Conservation (phyloP, 768 basidiomycete species). For the Calocera cornea region DNA sequence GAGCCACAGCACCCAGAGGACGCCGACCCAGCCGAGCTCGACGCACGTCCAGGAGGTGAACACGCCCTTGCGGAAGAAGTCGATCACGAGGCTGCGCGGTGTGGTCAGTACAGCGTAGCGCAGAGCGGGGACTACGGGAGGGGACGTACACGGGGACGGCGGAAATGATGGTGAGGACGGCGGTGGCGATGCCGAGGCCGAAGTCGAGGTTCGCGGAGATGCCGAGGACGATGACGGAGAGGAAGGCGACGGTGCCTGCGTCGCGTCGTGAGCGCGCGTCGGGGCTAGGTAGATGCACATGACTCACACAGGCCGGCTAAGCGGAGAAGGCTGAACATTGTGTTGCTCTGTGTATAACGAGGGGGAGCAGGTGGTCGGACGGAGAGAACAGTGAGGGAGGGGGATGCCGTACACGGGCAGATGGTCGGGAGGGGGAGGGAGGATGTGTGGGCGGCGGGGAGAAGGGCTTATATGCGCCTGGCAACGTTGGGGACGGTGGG, state of each 20-base stretch:
- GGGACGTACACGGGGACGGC: not conserved
- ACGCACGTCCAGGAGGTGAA: constrained; percentile 29
- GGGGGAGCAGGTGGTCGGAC: not conserved
- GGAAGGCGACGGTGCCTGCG: not conserved
- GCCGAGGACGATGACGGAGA: constrained; percentile 23
- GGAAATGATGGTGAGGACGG: not conserved
- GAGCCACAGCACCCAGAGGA: constrained; percentile 19
- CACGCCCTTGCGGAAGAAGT: constrained; percentile 26
- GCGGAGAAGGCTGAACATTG: not conserved
- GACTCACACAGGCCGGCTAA: not conserved
- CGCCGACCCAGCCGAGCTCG: constrained; percentile 26
- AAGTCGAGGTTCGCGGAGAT: constrained; percentile 20
- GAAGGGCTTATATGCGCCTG: not conserved
- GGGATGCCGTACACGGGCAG: not conserved
- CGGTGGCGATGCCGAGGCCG: constrained; percentile 15
- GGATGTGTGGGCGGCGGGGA: not conserved
- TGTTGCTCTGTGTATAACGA: not conserved
- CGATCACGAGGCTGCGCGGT: constrained; percentile 25
- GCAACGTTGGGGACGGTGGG: not conserved
- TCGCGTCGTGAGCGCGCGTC: not conserved
- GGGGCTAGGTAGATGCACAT: not conserved
- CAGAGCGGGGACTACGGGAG: not conserved
- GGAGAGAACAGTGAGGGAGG: not conserved
- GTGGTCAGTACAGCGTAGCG: not conserved
- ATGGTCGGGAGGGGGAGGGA: not conserved